Base-by-base conservation (phyloP, 345 rosid species). In the Punica granatum region DNA sequence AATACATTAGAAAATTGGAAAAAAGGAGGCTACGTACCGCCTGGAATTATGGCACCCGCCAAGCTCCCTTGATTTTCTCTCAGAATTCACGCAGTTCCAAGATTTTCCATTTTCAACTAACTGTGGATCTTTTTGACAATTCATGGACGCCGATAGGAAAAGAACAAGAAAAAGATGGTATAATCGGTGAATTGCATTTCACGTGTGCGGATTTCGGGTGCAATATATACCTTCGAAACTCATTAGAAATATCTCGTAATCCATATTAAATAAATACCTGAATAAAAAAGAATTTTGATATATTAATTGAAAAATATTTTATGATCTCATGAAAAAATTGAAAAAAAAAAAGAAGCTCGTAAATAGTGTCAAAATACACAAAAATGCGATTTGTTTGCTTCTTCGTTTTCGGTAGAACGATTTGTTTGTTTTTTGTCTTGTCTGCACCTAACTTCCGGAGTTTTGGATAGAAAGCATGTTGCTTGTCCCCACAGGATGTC, bases 401-500 rank as follows among this genome's bases (percentile, higher is more conserved):
- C 56, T 37, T 37, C 41, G 41, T n/a, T n/a, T n/a, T n/a, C n/a
- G n/a, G n/a, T n/a, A n/a, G 14, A 43, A 43, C 3, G 12, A 8
- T 10, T 43, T 2, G 13, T 7, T 2, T 43, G 18, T 18, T 7
- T 2, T 19, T 19, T n/a, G 32, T 54, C 32, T 26, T 28, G 11
- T 30, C 26, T 37, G 41, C 41, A 37, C 5, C 14, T 28, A 56
- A 56, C 35, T 44, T 28, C 56, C 69, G 56, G 48, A 10, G 14
- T 11, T 46, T 67, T 25, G 61, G 43, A 49, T 31, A 36, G 54
- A 46, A 46, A 19, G 26, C 26, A 11, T 42, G 28, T 37, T 23
- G 68, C 68, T 31, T 69, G 73, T 65, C 71, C 72, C 67, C 68
- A 72, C 75, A 64, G 54, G 69, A 68, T 56, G 63, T 61, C 64